Evolutionary conservation across 2,329 filamentous ascomycete genomes (phyloP).

Genomic region (Apiospora arundinis): DNA sequence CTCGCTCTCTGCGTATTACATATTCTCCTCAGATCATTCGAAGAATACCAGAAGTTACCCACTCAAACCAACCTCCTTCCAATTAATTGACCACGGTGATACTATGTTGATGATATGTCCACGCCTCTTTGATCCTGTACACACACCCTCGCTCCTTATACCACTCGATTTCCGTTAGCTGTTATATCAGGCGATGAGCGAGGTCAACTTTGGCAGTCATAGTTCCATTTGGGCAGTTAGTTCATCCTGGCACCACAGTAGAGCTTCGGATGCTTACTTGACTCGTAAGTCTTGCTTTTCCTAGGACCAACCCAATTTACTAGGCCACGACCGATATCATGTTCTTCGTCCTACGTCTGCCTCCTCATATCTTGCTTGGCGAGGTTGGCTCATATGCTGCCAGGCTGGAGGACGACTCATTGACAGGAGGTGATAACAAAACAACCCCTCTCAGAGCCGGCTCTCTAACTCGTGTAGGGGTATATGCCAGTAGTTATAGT

Average conservation of each 20-base stretch:
- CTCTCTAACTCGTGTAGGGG: neutral
- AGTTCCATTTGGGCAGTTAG: neutral
- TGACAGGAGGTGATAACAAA: neutral
- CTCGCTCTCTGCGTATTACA: conserved; percentile 72
- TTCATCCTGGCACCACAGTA: neutral
- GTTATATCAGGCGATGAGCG: neutral
- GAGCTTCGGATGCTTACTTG: neutral
- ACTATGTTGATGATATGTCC: neutral
- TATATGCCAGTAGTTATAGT: neutral
- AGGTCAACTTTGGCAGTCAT: neutral
- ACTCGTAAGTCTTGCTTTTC: neutral
- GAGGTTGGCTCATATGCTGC: neutral
- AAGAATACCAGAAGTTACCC: conserved; percentile 72
- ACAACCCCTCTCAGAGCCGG: neutral
- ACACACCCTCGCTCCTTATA: neutral
- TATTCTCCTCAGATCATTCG: conserved; percentile 48
- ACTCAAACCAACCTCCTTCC: conserved; percentile 49
- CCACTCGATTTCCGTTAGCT: neutral
- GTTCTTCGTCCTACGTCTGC: neutral
- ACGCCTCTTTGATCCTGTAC: neutral
- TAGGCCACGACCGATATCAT: neutral
- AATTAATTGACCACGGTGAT: neutral
- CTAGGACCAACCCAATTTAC: neutral
- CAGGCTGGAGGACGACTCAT: neutral
- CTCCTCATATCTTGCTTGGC: neutral